Base-by-base conservation (phyloP, 495 filamentous ascomycete genomes). In the Tetracladium marchalianum region DNA sequence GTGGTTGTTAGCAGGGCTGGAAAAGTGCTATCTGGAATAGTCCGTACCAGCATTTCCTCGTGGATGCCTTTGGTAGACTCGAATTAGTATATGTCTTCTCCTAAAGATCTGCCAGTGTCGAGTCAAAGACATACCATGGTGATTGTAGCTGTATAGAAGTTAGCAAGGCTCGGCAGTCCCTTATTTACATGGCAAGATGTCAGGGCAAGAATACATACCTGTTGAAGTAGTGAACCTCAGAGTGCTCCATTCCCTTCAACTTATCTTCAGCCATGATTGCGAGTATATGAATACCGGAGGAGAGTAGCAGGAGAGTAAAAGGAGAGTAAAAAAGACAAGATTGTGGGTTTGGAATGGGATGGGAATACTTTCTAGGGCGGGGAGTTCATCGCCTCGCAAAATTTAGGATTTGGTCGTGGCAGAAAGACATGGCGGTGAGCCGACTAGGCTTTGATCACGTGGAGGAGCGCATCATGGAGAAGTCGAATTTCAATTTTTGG, bases 211-310 rank as follows among this genome's bases (percentile, higher is more conserved):
- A 47, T 42, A 60, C 78, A 56, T 66, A 88, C 87, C 87, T 92
- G 64, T 93, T 96, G 73, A 96, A 96, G 70, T 96, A 96, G 65
- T 93, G 89, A 57, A 87, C 83, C 70, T 96, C 89, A 50, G 87
- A 83, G 65, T 94, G 87, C 55, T 82, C 82, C 72, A 87, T 78
- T 53, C 73, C 69, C 64, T 73, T 70, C 56, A 77, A 55, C 62
- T 69, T 63, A 58, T 57, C 57, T 27, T 27, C 22, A 9, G 54
- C 48, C 57, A 60, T 60, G 41, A 42, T 59, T 33, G 46, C 49
- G 43, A 16, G 11, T 27, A 7, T 27, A 27, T 27, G 7, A 27
- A 27, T 27, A 27, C 7, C 22, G 22, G 22, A 27, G 22, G 22
- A 27, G 22, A 27, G n/a, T n/a, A n/a, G n/a, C n/a, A n/a, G n/a